Evolutionary conservation across 805 yeast species (phyloP).

Genomic region (Ogataea parapolymorpha): DNA sequence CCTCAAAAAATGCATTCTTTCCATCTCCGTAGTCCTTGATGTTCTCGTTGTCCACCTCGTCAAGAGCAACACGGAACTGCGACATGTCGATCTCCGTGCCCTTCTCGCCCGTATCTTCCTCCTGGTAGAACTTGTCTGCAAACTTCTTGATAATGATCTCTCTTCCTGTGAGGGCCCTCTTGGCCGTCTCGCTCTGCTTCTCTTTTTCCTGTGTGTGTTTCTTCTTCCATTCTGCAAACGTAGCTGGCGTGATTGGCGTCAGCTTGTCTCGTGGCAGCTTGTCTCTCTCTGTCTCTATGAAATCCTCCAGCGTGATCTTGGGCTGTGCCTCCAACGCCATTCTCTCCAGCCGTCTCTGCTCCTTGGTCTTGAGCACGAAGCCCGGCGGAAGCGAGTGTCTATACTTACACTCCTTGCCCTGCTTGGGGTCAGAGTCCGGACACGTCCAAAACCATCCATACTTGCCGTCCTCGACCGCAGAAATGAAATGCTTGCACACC

Average conservation of each 20-base stretch:
- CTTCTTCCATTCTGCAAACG: constrained; percentile 81
- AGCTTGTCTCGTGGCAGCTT: constrained; percentile 68
- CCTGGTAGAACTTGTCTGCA: constrained; percentile 51
- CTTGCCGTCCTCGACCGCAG: constrained; percentile 94
- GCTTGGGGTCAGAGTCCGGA: constrained; percentile 80
- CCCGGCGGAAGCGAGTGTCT: constrained; percentile 96
- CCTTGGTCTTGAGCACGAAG: constrained; percentile 93
- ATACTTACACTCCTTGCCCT: constrained; percentile 69
- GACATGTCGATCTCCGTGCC: constrained; percentile 57
- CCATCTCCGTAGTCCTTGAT: constrained; percentile 79
- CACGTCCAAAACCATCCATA: constrained; percentile 99
- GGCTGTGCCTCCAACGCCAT: constrained; percentile 82
- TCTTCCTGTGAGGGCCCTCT: constrained; percentile 59
- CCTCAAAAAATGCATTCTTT: constrained; percentile 34
- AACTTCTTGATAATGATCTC: constrained; percentile 64
- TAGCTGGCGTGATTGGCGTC: constrained; percentile 83
- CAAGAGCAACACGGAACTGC: constrained; percentile 52
- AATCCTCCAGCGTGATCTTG: constrained; percentile 91
- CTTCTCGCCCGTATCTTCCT: constrained; percentile 47
- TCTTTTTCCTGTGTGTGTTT: constrained; percentile 60
- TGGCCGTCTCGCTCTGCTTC: constrained; percentile 37
- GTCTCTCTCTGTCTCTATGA: constrained; percentile 89
- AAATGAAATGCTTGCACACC: constrained; percentile 90
- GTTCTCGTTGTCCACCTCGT: constrained; percentile 46
- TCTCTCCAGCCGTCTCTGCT: constrained; percentile 86